Percentiles rank a stretch among this genome's conserved stretches.
These are phyloP conservation scores for Myotisia sp. DNA, from an alignment of 2,329 filamentous ascomycete species.

Conservation along the genomic window DNA sequence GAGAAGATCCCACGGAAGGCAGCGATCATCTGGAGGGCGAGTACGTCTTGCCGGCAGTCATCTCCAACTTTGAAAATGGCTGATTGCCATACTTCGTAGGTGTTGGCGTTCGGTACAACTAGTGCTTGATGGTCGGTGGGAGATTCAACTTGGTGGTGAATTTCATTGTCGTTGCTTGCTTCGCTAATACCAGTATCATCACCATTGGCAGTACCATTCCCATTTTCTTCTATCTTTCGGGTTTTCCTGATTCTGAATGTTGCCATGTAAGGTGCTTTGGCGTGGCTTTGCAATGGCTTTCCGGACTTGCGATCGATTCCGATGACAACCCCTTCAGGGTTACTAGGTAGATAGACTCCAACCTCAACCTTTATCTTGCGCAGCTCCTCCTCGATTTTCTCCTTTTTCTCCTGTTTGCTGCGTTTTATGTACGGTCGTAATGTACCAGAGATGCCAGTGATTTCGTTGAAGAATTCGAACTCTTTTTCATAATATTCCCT, in stretches of 20 bases:
- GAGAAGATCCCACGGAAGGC: conserved; percentile 97
- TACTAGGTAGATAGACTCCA: conserved; percentile 91
- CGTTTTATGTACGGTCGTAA: conserved; percentile 84
- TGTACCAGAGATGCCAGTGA: conserved; percentile 89
- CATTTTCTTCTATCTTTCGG: conserved; percentile 32
- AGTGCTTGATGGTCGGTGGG: neutral
- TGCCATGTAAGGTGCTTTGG: conserved; percentile 97
- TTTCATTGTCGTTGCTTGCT: conserved; percentile 3
- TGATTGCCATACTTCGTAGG: conserved; percentile 93
- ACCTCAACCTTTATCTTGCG: conserved; percentile 95
- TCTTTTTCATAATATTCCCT: conserved; percentile 82
- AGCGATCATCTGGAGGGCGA: conserved; percentile 94
- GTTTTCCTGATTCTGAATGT: conserved; percentile 93
- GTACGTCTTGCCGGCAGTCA: conserved; percentile 91
- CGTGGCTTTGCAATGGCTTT: conserved; percentile 92
- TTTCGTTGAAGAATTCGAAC: conserved; percentile 95
- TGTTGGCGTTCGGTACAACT: conserved; percentile 23
- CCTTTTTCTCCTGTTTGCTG: conserved; percentile 91
- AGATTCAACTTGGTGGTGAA: conserved; percentile 9
- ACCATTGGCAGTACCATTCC: conserved; percentile 40
- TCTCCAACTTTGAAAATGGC: conserved; percentile 99
- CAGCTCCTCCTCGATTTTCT: conserved; percentile 96
- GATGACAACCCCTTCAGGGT: conserved; percentile 91
- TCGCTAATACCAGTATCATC: conserved; percentile 12
- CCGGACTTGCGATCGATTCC: conserved; percentile 97